A percentile compares a stretch with the other conserved stretches of the same genome.
These are phyloP conservation scores for Babesia microti DNA, from an alignment of 169 alveolate species.

Conservation along the genomic window DNA sequence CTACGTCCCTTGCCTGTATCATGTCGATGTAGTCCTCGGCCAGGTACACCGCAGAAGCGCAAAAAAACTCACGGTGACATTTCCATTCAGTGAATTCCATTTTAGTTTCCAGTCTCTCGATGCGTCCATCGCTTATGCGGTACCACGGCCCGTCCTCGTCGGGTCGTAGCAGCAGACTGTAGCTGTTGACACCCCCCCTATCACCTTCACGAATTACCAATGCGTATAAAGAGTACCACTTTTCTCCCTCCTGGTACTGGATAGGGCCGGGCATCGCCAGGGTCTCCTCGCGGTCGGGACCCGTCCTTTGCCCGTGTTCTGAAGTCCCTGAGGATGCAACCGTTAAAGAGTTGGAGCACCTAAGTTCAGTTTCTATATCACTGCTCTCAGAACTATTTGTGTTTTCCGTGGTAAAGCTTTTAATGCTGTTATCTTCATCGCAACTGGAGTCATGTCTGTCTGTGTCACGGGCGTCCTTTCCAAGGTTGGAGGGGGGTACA, in stretches of 20 bases:
- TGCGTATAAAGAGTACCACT: constrained; percentile 71
- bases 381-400: constrained; percentile 11
- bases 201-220: constrained; percentile 65
- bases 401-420: constrained; percentile 10
- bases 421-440: constrained; percentile 12
- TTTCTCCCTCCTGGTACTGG: constrained; percentile 13
- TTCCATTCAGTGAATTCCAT: constrained; percentile 82
- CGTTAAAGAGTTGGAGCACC: no score
- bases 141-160: constrained; percentile 83
- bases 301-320: constrained; percentile 19
- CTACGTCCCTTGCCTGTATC: constrained; percentile 66
- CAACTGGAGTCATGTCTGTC: constrained; percentile 7
- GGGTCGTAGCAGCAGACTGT: constrained; percentile 70
- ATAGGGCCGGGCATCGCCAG: constrained; percentile 6
- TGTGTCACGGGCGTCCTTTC: constrained; percentile 18
- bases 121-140: constrained; percentile 68
- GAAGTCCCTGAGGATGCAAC: no score
- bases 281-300: constrained; percentile 6
- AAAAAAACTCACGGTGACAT: constrained; percentile 78
- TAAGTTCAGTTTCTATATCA: constrained; percentile 31
- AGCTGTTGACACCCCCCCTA: constrained; percentile 33
- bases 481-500: constrained; percentile 8
- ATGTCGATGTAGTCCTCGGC: constrained; percentile 79
- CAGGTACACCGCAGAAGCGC: constrained; percentile 74
- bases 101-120: constrained; percentile 59